A percentile compares a stretch with the other conserved stretches of the same genome.
phyloP scores from a whole-genome alignment of 768 basidiomycete genomes.

The Grammothele lineata region DNA sequence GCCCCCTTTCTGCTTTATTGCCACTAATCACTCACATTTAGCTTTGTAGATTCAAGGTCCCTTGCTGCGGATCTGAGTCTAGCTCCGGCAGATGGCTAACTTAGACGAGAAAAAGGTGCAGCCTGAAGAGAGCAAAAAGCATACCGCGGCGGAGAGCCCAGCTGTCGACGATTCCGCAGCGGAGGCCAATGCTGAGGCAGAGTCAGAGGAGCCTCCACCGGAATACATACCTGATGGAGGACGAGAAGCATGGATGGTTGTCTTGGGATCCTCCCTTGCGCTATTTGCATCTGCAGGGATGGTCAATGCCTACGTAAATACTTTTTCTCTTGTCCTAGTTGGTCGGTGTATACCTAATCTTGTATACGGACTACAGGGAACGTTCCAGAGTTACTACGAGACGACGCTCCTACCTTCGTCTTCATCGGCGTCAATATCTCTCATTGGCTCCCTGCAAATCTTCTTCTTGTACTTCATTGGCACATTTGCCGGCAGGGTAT shows the following conservation, averaged over 20 bases:
- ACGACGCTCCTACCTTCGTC: conserved; percentile 19
- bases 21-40: too few relatives aligned
- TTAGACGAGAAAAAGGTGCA: too few relatives aligned
- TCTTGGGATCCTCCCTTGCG: conserved; percentile 17
- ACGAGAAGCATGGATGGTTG: conserved; percentile 22
- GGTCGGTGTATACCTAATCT: not conserved
- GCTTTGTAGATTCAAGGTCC: too few relatives aligned
- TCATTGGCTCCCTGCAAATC: conserved; percentile 26
- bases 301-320: conserved; percentile 17
- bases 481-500: conserved; percentile 22
- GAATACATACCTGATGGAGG: conserved; percentile 24
- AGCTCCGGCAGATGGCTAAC: too few relatives aligned
- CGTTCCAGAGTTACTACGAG: conserved; percentile 26
- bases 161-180: too few relatives aligned
- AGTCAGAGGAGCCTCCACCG: not conserved
- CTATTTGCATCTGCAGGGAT: conserved; percentile 19
- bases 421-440: conserved; percentile 24
- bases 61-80: too few relatives aligned
- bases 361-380: conserved; percentile 17
- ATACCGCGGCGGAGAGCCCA: too few relatives aligned
- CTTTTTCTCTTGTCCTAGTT: not conserved
- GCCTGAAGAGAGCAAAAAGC: too few relatives aligned
- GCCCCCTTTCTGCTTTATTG: too few relatives aligned
- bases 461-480: conserved; percentile 23
- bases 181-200: too few relatives aligned